Base-by-base conservation (phyloP, 2,329 filamentous ascomycete genomes). In the Phoma sp. region DNA sequence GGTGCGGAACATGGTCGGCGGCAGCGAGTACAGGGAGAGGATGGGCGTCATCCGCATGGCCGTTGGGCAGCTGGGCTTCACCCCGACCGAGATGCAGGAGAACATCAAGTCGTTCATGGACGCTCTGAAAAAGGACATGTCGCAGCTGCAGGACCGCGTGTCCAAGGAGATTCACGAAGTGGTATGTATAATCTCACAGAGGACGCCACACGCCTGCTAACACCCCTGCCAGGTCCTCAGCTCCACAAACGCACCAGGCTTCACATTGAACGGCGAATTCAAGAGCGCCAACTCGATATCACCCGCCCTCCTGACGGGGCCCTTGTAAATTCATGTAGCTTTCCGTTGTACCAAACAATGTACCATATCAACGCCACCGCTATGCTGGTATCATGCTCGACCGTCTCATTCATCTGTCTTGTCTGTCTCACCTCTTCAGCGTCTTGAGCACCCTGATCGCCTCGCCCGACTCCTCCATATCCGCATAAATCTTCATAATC, bases 51-150 rank as follows among this genome's bases (percentile, higher is more conserved):
- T 99, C 51, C 84, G 93, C 56, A 85, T 98, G 82, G 88, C 92
- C n/a, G 85, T 99, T 58, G 95, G 94, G 5, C 92, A 97, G 78
- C 77, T 99, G 71, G 89, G 86, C 1, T 96, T 96, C 78, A 91
- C 91, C 6, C 92, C 95, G 3, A 88, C 95, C 68, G 87, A 95
- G 83, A 78, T 99, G 78, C 85, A 88, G 72, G 86, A 86, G 62
- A 99, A 99, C 74, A 84, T 99, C 74, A 89, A 88, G 77, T 81
- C 86, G 22, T 86, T 96, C 59, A 81, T 98, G 69, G 83, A 84
- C 21, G 82, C 87, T 68, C 74, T 98, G 64, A 96, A 91, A 85
- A 86, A 85, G 67, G 91, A 96, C 72, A 88, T 93, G 43, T 80
- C 81, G 15, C 81, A 76, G 10, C 67, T 93, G 68, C 85, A 84